Percentiles rank a stretch among this genome's conserved stretches.
Conservation (phyloP, 768 basidiomycete species). For the Exsudoporus frostii region DNA sequence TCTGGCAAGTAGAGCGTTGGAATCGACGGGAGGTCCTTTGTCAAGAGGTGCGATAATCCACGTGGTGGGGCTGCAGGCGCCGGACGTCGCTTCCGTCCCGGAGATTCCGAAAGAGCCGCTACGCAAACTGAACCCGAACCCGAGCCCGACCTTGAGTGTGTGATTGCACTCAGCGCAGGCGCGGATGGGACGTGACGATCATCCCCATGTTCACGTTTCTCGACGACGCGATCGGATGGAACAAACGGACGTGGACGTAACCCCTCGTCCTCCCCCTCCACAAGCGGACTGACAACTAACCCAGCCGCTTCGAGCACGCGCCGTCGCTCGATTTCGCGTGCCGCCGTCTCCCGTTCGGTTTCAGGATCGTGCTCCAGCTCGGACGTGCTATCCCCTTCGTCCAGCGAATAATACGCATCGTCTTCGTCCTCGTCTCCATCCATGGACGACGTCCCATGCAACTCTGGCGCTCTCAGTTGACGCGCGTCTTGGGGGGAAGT, state of each 20-base stretch:
- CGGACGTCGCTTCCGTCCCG: conserved; percentile 25
- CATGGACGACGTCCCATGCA: conserved; percentile 7
- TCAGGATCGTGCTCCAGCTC: conserved; percentile 6
- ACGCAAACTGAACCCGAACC: conserved; percentile 21
- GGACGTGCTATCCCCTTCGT: conserved; percentile 25
- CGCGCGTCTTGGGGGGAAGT: conserved; percentile 17
- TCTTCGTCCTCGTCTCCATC: conserved; percentile 31
- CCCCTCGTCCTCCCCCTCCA: background rate
- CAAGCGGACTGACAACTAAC: conserved; percentile 57
- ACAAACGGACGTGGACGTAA: conserved; percentile 17
- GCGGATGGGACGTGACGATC: background rate
- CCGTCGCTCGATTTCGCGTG: conserved; percentile 71
- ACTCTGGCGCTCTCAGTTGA: conserved; percentile 5
- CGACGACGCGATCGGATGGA: conserved; percentile 10
- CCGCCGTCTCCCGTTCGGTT: conserved; percentile 44
- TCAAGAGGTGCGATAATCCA: conserved; percentile 15
- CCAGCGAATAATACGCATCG: conserved; percentile 33
- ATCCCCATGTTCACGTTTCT: background rate
- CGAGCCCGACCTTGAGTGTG: conserved; percentile 8
- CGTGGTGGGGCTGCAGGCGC: conserved; percentile 24
- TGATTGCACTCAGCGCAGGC: background rate
- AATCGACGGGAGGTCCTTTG: conserved; percentile 55
- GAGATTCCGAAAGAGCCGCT: conserved; percentile 42
- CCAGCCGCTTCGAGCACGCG: conserved; percentile 89
- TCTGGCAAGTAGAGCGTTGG: conserved; percentile 35